Percentiles rank a stretch among this genome's conserved stretches.
Conservation (phyloP, 805 yeast genomes). For the Starmerella gropengiesseri region DNA sequence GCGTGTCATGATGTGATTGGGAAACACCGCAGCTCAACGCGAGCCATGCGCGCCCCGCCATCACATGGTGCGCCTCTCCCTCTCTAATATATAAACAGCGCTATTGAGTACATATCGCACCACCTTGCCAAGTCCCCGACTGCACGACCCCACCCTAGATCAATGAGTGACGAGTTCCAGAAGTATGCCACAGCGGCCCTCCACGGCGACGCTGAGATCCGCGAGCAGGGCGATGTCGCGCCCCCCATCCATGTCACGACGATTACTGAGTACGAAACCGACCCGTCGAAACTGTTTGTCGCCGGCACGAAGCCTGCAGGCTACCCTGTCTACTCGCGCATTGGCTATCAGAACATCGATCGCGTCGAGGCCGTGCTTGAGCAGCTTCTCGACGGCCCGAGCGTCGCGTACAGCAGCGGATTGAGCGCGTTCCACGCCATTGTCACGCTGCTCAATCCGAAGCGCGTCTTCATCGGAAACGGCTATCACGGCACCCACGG, state of each 20-base stretch:
- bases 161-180: constrained; percentile 4
- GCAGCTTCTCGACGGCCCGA: constrained; percentile 49
- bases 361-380: constrained; percentile 58
- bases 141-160: too few species aligned
- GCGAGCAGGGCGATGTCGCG: constrained; percentile 33
- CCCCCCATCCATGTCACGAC: constrained; percentile 78
- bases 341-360: constrained; percentile 60
- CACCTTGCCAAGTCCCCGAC: too few species aligned
- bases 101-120: too few species aligned
- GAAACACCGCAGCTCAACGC: background rate
- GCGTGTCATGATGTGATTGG: constrained; percentile 2
- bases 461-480: constrained; percentile 58
- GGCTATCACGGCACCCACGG: constrained; percentile 83
- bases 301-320: constrained; percentile 26
- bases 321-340: constrained; percentile 53
- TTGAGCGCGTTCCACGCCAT: constrained; percentile 71
- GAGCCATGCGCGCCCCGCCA: background rate
- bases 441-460: constrained; percentile 60
- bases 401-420: constrained; percentile 67
- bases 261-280: constrained; percentile 52
- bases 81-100: too few species aligned
- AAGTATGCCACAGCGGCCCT: constrained; percentile 29
- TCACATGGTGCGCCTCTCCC: too few species aligned
- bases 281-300: constrained; percentile 46
- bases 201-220: constrained; percentile 57